Evolutionary conservation across 106 monocot species (phyloP).

Genomic region (Platanthera guangdongensis): DNA sequence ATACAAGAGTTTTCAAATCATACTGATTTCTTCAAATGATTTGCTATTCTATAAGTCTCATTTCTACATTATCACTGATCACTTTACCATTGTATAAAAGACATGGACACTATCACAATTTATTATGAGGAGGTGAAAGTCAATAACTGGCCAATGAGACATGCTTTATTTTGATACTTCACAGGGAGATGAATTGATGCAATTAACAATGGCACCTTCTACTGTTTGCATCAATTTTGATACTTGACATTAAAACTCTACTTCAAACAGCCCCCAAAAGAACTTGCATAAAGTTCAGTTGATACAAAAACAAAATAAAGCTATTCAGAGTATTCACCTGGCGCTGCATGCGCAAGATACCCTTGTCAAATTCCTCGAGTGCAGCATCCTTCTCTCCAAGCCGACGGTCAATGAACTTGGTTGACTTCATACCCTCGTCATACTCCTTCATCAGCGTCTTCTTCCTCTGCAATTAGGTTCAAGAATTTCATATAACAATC

Average conservation of each 20-base stretch:
- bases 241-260: too few species aligned
- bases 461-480: conserved; percentile 46
- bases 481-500: conserved; percentile 1
- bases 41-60: background rate
- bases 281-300: background rate
- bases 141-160: background rate
- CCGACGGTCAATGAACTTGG: conserved; percentile 64
- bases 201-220: background rate
- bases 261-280: too few species aligned
- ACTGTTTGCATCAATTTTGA: background rate
- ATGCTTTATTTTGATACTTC: background rate
- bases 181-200: background rate
- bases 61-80: background rate
- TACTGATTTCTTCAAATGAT: background rate
- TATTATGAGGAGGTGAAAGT: background rate
- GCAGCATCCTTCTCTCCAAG: conserved; percentile 76
- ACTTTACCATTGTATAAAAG: background rate
- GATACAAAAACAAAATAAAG: background rate
- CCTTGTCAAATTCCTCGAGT: conserved; percentile 76
- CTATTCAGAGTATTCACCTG: conserved; percentile 23
- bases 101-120: background rate
- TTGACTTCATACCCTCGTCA: conserved; percentile 62
- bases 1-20: background rate
- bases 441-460: conserved; percentile 83
- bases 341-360: conserved; percentile 65